A percentile compares a stretch with the other conserved stretches of the same genome.
These are phyloP conservation scores for Oryza glumipatula DNA, from an alignment of 176 grass and related monocot genomes.

Conservation along the genomic window DNA sequence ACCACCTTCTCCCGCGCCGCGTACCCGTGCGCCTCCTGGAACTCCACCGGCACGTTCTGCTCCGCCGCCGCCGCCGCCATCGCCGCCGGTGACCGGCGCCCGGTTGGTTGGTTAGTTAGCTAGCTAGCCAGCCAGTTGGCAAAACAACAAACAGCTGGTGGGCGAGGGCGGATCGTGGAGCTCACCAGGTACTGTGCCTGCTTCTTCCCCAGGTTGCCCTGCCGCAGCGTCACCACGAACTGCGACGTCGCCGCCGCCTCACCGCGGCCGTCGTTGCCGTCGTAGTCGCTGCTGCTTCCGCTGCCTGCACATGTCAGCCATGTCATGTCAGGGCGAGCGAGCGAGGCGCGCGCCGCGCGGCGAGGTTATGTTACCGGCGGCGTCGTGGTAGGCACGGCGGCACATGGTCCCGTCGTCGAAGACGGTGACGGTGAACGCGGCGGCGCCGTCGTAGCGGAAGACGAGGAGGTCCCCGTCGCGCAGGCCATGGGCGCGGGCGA, in stretches of 20 bases:
- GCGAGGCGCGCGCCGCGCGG: not conserved
- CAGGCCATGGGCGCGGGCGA: conserved; percentile 36
- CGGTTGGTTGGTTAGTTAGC: not conserved
- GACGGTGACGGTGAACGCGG: conserved; percentile 35
- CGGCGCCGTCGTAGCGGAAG: conserved; percentile 35
- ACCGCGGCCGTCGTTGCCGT: not conserved
- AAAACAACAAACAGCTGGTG: not conserved
- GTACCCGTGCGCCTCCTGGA: conserved; percentile 53
- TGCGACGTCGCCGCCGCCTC: not conserved
- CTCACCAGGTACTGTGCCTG: conserved; percentile 60
- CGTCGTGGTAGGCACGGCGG: conserved; percentile 22
- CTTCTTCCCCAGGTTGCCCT: conserved; percentile 24
- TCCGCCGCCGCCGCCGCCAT: not conserved
- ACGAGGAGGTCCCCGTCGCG: conserved; percentile 20
- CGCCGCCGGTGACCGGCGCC: not conserved
- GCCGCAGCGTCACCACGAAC: conserved; percentile 40
- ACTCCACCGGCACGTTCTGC: conserved; percentile 49
- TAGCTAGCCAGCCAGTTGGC: not conserved
- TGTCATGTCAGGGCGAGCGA: not conserved
- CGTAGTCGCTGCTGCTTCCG: not conserved
- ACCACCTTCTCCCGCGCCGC: conserved; percentile 3
- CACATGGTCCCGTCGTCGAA: conserved; percentile 40
- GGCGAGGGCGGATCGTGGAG: no score
- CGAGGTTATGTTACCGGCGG: not conserved
- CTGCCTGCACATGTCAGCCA: not conserved